Percentiles rank a stretch among this genome's conserved stretches.
phyloP scores from a whole-genome alignment of 805 yeast species.

The Kuraishia cidri region DNA sequence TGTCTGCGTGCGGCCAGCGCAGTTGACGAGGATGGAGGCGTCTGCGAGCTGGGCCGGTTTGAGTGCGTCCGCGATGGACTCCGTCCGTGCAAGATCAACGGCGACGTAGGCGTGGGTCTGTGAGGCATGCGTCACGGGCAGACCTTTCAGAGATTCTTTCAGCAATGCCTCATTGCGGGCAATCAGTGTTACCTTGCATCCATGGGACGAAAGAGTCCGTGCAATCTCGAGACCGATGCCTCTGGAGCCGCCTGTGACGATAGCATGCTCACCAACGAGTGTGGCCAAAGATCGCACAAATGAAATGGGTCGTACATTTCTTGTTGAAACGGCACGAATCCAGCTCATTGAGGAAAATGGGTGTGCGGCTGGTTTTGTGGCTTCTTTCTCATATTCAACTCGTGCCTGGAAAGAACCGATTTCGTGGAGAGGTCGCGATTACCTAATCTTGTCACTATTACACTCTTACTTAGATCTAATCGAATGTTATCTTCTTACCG shows the following conservation, averaged over 20 bases:
- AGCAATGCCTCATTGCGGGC: conserved; percentile 36
- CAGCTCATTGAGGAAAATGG: too few species aligned
- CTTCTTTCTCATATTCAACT: too few species aligned
- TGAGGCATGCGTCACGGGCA: conserved; percentile 3
- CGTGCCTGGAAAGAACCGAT: too few species aligned
- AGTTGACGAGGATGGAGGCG: conserved; percentile 42
- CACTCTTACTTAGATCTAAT: conserved; percentile 20
- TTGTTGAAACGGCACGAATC: too few species aligned
- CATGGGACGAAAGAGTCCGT: conserved; percentile 33
- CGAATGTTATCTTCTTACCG: conserved; percentile 84
- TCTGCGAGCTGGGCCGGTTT: conserved; percentile 4
- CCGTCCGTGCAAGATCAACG: conserved; percentile 9
- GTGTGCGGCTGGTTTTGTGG: too few species aligned
- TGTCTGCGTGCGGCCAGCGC: conserved; percentile 62
- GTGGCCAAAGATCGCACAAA: too few species aligned
- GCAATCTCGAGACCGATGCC: conserved; percentile 63
- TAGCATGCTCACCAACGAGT: conserved; percentile 22
- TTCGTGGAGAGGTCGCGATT: too few species aligned
- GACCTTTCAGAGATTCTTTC: conserved; percentile 7
- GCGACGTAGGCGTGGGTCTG: conserved; percentile 10
- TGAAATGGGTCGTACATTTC: too few species aligned
- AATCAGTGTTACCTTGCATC: conserved; percentile 41
- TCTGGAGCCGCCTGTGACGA: conserved; percentile 61
- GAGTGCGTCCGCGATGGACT: conserved; percentile 2
- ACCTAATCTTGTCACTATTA: too few species aligned